phyloP scores from a whole-genome alignment of 176 grass and related monocot genomes.

The Musa itinerans region DNA sequence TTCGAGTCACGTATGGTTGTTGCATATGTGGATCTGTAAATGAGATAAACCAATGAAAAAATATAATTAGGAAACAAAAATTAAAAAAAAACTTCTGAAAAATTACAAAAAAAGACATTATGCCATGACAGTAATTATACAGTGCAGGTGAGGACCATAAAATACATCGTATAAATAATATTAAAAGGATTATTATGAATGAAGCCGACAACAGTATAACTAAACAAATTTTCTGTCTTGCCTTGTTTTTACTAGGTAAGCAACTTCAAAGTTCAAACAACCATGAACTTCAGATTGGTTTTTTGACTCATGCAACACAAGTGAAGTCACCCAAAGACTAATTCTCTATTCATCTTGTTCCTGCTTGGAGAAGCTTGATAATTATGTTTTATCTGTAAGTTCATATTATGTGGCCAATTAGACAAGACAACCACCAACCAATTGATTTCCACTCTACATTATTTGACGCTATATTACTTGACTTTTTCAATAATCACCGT shows the following conservation, averaged over 20 bases:
- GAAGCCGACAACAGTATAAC: not conserved
- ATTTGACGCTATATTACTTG: no score
- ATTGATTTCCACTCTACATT: no score
- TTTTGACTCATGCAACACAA: no score
- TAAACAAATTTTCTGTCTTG: not conserved
- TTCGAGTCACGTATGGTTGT: constrained; percentile 88
- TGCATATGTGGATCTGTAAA: constrained; percentile 85
- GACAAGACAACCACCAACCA: no score
- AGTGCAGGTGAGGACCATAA: not conserved
- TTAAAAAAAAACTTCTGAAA: not conserved
- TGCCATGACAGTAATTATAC: not conserved
- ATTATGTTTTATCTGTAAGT: no score
- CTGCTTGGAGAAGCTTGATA: no score
- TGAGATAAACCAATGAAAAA: not conserved
- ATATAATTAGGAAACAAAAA: not conserved
- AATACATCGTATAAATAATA: not conserved
- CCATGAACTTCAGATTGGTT: no score
- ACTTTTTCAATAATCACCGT: no score
- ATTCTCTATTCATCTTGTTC: no score
- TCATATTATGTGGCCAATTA: no score
- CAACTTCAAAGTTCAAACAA: not conserved
- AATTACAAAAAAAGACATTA: not conserved
- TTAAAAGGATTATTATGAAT: not conserved
- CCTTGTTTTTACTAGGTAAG: no score
- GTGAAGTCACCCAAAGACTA: no score